Evolutionary conservation across 2,329 filamentous ascomycete genomes (phyloP).

Genomic region (Colletotrichum sublineola): DNA sequence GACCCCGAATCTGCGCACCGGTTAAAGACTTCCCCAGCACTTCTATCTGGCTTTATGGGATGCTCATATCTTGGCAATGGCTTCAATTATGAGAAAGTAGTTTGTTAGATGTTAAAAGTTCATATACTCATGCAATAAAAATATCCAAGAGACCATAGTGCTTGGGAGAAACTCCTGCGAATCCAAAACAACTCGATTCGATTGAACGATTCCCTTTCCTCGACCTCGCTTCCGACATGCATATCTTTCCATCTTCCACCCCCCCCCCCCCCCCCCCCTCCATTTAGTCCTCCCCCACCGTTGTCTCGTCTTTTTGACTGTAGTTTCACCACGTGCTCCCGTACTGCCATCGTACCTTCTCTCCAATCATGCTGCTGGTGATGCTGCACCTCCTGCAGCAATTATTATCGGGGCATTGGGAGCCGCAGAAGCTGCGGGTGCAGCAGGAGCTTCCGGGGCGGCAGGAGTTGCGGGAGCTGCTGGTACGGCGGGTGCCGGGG

Average conservation of each 20-base stretch:
- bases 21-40: too few relatives aligned
- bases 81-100: not conserved
- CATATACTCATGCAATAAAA: not conserved
- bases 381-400: not conserved
- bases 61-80: not conserved
- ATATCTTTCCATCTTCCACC: too few relatives aligned
- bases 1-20: too few relatives aligned
- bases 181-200: conserved; percentile 28
- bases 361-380: conserved; percentile 1
- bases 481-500: not conserved
- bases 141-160: not conserved
- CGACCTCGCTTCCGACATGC: not conserved
- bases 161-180: conserved; percentile 21
- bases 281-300: not conserved
- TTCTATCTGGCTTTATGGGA: not conserved
- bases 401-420: too few relatives aligned
- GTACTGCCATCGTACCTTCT: not conserved
- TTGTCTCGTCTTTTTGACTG: not conserved
- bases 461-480: not conserved
- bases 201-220: conserved; percentile 7
- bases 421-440: not conserved
- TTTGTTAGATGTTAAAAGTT: not conserved
- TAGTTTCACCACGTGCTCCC: conserved; percentile 22
- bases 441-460: not conserved
- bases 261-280: too few relatives aligned